Evolutionary conservation across 1,139 yeast genomes (phyloP), one percentile per base, ranked within the genome.

Genomic region (Zygosaccharomyces pseudobailii): DNA sequence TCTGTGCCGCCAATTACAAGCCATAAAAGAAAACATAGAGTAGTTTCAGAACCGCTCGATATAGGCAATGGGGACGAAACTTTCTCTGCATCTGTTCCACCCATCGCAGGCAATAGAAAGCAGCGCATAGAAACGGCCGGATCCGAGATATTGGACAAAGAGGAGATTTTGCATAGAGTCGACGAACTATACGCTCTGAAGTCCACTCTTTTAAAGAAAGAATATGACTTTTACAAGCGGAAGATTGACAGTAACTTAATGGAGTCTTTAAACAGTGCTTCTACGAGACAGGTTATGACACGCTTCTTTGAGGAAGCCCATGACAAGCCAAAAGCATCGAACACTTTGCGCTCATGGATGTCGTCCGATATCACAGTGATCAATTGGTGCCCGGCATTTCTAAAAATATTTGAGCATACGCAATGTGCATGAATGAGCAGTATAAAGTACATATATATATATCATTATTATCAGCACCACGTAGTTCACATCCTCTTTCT

Each of bases 341-440:
- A 48, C 8, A 31, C 55, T 5, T 38, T 63, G 36, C 58, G 53
- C 21, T 54, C 58, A n/a, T 66, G 68, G 68, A 60, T 66, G 52
- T 46, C 57, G 7, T 49, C 62, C 5, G 69, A 66, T 45, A 56
- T 59, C 4, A 44, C 63, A 0, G 57, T 62, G 9, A 49, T 59
- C n/a, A 56, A 54, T 32, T 66, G 70, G 70, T 58, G 66, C 40
- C 67, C 69, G 2, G 61, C 69, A 2, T 56, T 66, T 35, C 51
- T 63, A 25, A 66, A 66, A 43, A 52, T 66, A 17, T 53, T 55
- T 28, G 63, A 54, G 36, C 35, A 23, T 8, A 31, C 30, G 33
- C 17, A 28, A 34, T 30, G n/a, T 30, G 36, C 41, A 13, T 34
- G 21, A 30, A 31, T 25, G 17, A 23, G 35, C 8, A 27, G 37